Evolutionary conservation across 2,329 filamentous ascomycete genomes (phyloP).

Genomic region (Microcera coccophila): DNA sequence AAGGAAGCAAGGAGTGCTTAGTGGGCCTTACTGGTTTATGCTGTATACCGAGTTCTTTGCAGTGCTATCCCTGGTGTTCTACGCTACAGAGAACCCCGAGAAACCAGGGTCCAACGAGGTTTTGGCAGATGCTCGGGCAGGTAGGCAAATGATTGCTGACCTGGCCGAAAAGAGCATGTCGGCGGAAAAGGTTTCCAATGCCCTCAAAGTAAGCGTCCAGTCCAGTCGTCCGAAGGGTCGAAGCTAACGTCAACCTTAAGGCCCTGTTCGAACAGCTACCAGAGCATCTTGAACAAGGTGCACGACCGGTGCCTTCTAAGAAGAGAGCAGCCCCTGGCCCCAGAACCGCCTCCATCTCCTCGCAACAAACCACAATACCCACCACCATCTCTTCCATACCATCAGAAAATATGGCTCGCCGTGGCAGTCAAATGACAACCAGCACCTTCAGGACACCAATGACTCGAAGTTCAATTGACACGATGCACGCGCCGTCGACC

Average conservation of each 20-base stretch:
- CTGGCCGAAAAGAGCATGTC: constrained; percentile 82
- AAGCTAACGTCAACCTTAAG: constrained; percentile 40
- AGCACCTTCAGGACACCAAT: constrained; percentile 26
- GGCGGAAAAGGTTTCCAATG: constrained; percentile 77
- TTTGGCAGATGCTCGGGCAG: constrained; percentile 77
- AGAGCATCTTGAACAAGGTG: constrained; percentile 58
- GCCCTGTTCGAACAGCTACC: constrained; percentile 80
- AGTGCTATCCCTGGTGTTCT: constrained; percentile 74
- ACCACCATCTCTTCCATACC: constrained; percentile 32
- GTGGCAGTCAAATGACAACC: constrained; percentile 25
- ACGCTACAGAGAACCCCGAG: constrained; percentile 74
- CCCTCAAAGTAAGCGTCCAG: constrained; percentile 61
- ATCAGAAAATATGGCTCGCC: constrained; percentile 33
- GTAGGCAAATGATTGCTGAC: constrained; percentile 74
- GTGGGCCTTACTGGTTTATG: constrained; percentile 82
- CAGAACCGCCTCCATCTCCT: constrained; percentile 30
- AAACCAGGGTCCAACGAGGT: constrained; percentile 73
- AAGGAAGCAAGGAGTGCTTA: constrained; percentile 68
- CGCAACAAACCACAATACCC: constrained; percentile 28
- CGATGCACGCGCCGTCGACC: constrained; percentile 27
- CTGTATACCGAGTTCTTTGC: constrained; percentile 82
- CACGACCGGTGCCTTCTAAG: constrained; percentile 42
- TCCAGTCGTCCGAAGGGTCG: not conserved
- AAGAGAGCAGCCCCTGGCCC: constrained; percentile 52
- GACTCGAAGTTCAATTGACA: constrained; percentile 34